phyloP scores from a whole-genome alignment of 163 green algal species.

The Chlamydomonas reinhardtii region DNA sequence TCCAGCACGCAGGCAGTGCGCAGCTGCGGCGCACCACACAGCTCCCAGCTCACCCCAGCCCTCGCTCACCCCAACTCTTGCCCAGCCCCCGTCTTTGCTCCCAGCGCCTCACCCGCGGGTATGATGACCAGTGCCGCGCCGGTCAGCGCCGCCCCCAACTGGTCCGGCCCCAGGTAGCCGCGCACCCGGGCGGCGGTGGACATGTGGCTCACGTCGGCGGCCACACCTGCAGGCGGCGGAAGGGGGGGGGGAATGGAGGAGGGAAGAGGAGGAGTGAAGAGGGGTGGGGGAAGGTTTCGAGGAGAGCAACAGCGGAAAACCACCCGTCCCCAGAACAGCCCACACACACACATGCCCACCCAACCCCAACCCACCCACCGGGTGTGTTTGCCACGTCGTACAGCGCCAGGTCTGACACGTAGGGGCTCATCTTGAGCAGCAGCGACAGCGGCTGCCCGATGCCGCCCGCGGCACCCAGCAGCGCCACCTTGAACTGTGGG shows the following conservation, averaged over 20 bases:
- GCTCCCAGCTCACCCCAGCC: no score
- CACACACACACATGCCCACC: no score
- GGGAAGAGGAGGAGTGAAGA: no score
- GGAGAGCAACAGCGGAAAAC: no score
- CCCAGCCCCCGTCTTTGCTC: no score
- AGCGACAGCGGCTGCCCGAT: constrained; percentile 98
- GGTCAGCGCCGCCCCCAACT: constrained; percentile 89
- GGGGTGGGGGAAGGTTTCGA: no score
- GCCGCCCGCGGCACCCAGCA: constrained; percentile 95
- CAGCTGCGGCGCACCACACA: no score
- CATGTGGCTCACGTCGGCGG: constrained; percentile 95
- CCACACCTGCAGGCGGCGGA: constrained; percentile 78
- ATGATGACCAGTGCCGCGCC: constrained; percentile 97
- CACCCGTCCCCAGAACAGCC: no score
- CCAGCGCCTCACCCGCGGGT: constrained; percentile 81
- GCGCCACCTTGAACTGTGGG: constrained; percentile 89
- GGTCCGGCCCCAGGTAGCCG: constrained; percentile 79
- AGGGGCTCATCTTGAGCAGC: constrained; percentile 93
- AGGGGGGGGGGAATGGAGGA: no score
- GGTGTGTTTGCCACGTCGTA: constrained; percentile 98
- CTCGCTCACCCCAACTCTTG: no score
- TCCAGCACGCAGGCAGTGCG: no score
- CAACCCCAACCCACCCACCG: no score
- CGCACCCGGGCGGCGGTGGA: constrained; percentile 86
- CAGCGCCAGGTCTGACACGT: constrained; percentile 92